Evolutionary conservation across 768 basidiomycete species (phyloP), one percentile per base, ranked within the genome.

Genomic region (Arthromyces matolae): DNA sequence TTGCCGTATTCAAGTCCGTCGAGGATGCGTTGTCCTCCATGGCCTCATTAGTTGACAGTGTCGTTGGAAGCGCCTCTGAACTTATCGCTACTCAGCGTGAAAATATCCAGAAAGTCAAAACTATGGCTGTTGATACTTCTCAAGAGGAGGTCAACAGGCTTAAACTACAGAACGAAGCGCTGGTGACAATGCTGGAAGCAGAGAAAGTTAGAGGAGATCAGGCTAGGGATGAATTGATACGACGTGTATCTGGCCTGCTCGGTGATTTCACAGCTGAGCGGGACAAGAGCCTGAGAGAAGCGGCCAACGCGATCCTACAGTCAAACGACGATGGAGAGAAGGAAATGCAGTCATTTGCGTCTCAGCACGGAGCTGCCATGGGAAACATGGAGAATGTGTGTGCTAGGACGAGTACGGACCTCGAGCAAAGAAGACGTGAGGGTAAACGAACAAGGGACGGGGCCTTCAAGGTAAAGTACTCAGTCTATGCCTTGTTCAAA

Each of bases 191-290:
- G 54, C 69, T 94, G 10, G 78, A 81, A 51, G 65, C 76, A 13
- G 90, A 95, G 63, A 80, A 79, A 60, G 60, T 63, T 12, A 84
- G 81, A 50, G 77, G 85, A 0, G 80, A 84, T 20, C 78, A 75
- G 40, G 79, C 86, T 1, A 86, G 82, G 49, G 81, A 83, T 33
- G 85, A 88, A 32, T 64, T 95, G 10, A 64, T 93, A n/a, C 77
- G 84, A 33, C 84, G 83, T 31, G 75, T 95, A 41, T 86, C 88
- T 1, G 71, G 72, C 3, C 71, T 93, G 54, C 68, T 96, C 2
- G 81, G 78, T 9, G 83, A 79, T 22, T 94, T 86, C 63, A 76
- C 83, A 24, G 66, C 76, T 34, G 76, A 83, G 38, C 79, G 88
- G 23, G 86, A 93, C 60, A 70, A 73, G 13, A 79, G 79, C 16